Conservation (phyloP, 805 yeast genomes). For the Diddensiella caesifluorescens region DNA sequence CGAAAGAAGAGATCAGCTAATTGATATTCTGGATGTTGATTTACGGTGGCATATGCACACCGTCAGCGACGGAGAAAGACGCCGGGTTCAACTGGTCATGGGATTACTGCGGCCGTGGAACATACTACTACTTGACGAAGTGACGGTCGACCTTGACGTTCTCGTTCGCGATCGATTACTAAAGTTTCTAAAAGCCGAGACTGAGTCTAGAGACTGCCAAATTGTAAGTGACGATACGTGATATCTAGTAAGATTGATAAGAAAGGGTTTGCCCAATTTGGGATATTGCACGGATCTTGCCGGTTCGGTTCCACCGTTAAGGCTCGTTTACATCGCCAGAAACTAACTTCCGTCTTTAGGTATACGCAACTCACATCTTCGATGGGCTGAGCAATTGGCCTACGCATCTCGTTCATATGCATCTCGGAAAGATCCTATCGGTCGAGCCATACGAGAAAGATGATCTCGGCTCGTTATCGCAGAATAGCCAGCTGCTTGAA, state of each 20-base stretch:
- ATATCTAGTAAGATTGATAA: too few species aligned
- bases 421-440: slow-evolving; percentile 50
- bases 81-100: slow-evolving; percentile 92
- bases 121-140: slow-evolving; percentile 84
- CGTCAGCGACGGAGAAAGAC: slow-evolving; percentile 90
- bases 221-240: slow-evolving; percentile 41
- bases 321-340: background rate
- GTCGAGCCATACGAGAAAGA: slow-evolving; percentile 19
- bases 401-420: slow-evolving; percentile 71
- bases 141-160: slow-evolving; percentile 94
- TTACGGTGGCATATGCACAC: slow-evolving; percentile 87
- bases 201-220: slow-evolving; percentile 60
- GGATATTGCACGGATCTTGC: too few species aligned
- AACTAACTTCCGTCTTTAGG: slow-evolving; percentile 5
- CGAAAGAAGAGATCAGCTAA: slow-evolving; percentile 70
- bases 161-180: slow-evolving; percentile 75
- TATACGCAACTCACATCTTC: slow-evolving; percentile 90
- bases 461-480: background rate
- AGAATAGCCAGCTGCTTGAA: slow-evolving; percentile 29
- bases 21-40: slow-evolving; percentile 79
- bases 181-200: slow-evolving; percentile 67
- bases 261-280: too few species aligned
- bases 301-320: background rate
- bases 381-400: slow-evolving; percentile 95
- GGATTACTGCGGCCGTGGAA: slow-evolving; percentile 91